Base-by-base conservation (phyloP, 2,329 filamentous ascomycete genomes). In the Keithomyces neogunnii region DNA sequence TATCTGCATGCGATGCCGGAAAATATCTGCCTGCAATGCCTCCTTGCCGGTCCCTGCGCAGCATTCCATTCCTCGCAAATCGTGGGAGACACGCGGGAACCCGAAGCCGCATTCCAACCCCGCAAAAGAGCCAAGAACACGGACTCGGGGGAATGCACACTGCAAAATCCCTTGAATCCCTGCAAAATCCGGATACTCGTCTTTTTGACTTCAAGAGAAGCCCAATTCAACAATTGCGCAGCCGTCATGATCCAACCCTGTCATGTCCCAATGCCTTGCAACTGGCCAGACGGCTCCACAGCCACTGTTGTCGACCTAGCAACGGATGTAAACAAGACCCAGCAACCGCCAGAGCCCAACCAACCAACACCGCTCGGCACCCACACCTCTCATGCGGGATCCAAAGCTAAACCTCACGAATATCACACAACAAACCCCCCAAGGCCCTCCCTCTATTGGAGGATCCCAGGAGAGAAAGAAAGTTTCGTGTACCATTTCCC, bases 321-420 rank as follows among this genome's bases (percentile, higher is more conserved):
- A 68, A 69, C 66, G 31, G 50, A 39, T 19, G 62, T 69, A 65
- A 69, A 69, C 66, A 69, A 65, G 57, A 48, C 39, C 52, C 42
- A 56, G 48, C 54, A 59, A 46, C 47, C 54, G 19, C 49, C 52
- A 50, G 51, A 51, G 53, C 54, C 59, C 55, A 55, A 62, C 63
- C 64, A 64, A 64, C 63, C 63, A 63, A 19, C 19, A 19, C 51
- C 56, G 51, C 54, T 57, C 53, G 59, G 58, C 62, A 62, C 60
- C 61, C 57, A 52, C 53, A 45, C 50, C 35, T 10, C 31, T n/a
- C 45, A 55, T 45, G 45, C 47, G 48, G 32, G 46, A 36, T 45
- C 47, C 46, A 33, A 13, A 13, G 43, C 33, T 48, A 47, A 36
- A n/a, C n/a, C 36, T 19, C 38, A 47, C 36, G 6, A 40, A 35